Base-by-base conservation (phyloP, 768 basidiomycete genomes). In the Suillus clintonianus region DNA sequence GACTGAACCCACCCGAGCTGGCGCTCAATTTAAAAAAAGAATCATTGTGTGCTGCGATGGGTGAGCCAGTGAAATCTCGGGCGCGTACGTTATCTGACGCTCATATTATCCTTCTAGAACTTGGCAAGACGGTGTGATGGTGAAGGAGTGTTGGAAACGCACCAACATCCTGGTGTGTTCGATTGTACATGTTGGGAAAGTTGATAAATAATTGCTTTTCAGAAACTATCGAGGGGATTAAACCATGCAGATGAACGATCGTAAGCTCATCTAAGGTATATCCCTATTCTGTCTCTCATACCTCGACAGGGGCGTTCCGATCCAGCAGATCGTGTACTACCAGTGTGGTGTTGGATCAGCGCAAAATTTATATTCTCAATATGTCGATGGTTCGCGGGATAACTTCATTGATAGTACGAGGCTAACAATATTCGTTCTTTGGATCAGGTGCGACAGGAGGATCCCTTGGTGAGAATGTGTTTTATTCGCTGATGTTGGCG, bases 21-120 rank as follows among this genome's bases (percentile, higher is more conserved):
- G 56, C 60, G 42, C 65, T 11, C 66, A 68, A 60, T 66, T 76
- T 4, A 81, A 77, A 64, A 90, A 90, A 69, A 80, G 90, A 60
- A 84, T 92, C 55, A 80, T 90, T 34, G 80, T 92, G 42, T 91
- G 89, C 67, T 92, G 90, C 65, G 90, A 92, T 69, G 90, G 90
- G 90, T 88, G 64, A 68, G 84, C 73, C 19, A 17, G 27, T 61
- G 17, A 39, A 22, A 9, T 42, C n/a, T 41, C 19, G 15, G 34
- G 53, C 59, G 19, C 43, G 30, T 19, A 15, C 41, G 58, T 58
- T 48, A 24, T 63, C 19, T 67, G n/a, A 59, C 37, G 19, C 37
- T 8, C 8, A 61, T 48, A 43, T 42, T 57, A n/a, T n/a, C n/a
- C 67, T 32, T 55, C 39, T 57, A 91, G 89, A 48, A 91, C 89